Percentiles rank a stretch among this genome's conserved stretches.
phyloP scores from a whole-genome alignment of 495 filamentous ascomycete species.

The Chaetomidium leptoderma region DNA sequence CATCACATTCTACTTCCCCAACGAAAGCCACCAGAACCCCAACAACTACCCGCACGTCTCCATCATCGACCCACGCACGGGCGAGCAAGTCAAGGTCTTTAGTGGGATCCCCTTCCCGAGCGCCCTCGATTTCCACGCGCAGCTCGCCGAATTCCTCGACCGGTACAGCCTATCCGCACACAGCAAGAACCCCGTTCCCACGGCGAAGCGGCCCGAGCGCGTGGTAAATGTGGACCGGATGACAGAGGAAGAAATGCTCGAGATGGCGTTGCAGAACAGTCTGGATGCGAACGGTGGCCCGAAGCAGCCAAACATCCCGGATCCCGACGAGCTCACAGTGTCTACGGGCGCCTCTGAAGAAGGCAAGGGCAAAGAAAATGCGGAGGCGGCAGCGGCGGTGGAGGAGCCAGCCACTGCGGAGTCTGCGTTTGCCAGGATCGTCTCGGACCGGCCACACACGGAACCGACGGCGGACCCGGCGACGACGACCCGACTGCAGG shows the following conservation, averaged over 20 bases:
- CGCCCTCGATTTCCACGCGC: slow-evolving; percentile 77
- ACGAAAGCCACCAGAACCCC: slow-evolving; percentile 64
- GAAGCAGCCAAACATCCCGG: slow-evolving; percentile 41
- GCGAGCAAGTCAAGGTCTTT: slow-evolving; percentile 97
- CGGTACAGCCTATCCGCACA: slow-evolving; percentile 83
- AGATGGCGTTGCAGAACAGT: slow-evolving; percentile 87
- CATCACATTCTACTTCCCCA: slow-evolving; percentile 82
- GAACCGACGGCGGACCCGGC: slow-evolving; percentile 68
- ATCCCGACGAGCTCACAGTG: slow-evolving; percentile 84
- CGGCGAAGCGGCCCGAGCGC: slow-evolving; percentile 65
- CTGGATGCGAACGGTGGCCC: slow-evolving; percentile 42
- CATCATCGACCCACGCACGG: slow-evolving; percentile 91
- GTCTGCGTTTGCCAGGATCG: slow-evolving; percentile 63
- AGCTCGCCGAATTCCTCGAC: slow-evolving; percentile 92
- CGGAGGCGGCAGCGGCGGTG: slow-evolving; percentile 19
- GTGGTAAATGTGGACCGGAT: slow-evolving; percentile 75
- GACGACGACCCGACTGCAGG: slow-evolving; percentile 82
- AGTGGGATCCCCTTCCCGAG: slow-evolving; percentile 74
- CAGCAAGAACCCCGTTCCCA: slow-evolving; percentile 87
- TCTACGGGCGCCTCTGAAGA: slow-evolving; percentile 38
- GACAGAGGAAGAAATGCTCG: slow-evolving; percentile 95
- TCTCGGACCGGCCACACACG: slow-evolving; percentile 63
- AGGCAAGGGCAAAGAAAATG: slow-evolving; percentile 62
- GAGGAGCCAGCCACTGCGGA: slow-evolving; percentile 20
- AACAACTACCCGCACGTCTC: slow-evolving; percentile 84